Evolutionary conservation across 1,284 basidiomycete species (phyloP).

Genomic region (Ceratorhiza oryzae-sativae): DNA sequence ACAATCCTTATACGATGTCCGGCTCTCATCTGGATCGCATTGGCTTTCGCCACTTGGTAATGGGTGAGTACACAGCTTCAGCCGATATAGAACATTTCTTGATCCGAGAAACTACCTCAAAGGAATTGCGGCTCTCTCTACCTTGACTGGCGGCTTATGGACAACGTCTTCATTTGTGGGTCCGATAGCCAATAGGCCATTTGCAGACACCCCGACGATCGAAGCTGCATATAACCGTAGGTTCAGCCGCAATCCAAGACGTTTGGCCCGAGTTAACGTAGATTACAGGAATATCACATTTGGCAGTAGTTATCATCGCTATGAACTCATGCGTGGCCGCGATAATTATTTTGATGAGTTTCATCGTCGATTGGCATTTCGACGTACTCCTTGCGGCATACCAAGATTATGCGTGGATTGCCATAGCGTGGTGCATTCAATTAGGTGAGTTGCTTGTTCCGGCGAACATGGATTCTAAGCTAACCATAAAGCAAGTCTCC

Average conservation of each 20-base stretch:
- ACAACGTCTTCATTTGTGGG: slow-evolving; percentile 5
- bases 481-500: not conserved
- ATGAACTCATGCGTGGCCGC: not conserved
- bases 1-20: not conserved
- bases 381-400: slow-evolving; percentile 10
- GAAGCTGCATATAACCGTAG: slow-evolving; percentile 1
- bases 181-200: not conserved
- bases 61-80: not conserved
- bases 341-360: not conserved
- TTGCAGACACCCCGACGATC: not conserved
- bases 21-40: slow-evolving; percentile 21
- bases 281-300: not conserved
- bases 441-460: not conserved
- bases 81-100: not conserved
- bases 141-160: slow-evolving; percentile 10
- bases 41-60: slow-evolving; percentile 23
- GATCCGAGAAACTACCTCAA: not conserved
- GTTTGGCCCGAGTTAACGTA: not conserved
- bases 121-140: slow-evolving; percentile 9
- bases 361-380: slow-evolving; percentile 27
- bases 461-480: not conserved
- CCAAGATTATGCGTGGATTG: slow-evolving; percentile 13
- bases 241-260: not conserved
- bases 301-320: not conserved
- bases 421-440: not conserved